These are phyloP conservation scores for Lepraria neglecta DNA, from an alignment of 495 filamentous ascomycete genomes.

Conservation along the genomic window DNA sequence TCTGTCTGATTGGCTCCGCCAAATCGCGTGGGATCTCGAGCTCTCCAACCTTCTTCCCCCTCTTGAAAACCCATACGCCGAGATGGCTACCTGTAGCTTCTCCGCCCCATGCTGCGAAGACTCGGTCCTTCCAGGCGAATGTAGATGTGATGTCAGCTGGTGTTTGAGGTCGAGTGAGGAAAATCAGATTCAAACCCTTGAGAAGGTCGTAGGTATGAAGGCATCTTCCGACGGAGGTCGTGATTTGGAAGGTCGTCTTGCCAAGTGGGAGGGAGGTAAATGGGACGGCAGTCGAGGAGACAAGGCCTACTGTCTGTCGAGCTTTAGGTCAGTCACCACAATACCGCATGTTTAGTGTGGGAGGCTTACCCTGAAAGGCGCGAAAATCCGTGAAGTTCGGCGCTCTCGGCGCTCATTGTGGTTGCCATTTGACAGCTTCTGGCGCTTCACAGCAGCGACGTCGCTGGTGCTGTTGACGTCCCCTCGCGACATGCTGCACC, in stretches of 20 bases:
- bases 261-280: slow-evolving; percentile 84
- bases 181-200: slow-evolving; percentile 81
- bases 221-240: slow-evolving; percentile 80
- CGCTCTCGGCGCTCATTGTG: slow-evolving; percentile 33
- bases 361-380: slow-evolving; percentile 73
- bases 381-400: slow-evolving; percentile 67
- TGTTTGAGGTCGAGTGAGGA: slow-evolving; percentile 83
- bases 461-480: slow-evolving; percentile 34
- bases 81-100: slow-evolving; percentile 40
- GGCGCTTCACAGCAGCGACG: slow-evolving; percentile 57
- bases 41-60: slow-evolving; percentile 78
- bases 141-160: slow-evolving; percentile 80
- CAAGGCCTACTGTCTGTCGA: slow-evolving; percentile 76
- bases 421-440: slow-evolving; percentile 44
- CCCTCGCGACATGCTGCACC: slow-evolving; percentile 13
- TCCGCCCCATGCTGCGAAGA: slow-evolving; percentile 81
- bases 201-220: slow-evolving; percentile 94
- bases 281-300: slow-evolving; percentile 82
- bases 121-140: slow-evolving; percentile 75
- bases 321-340: slow-evolving; percentile 14
- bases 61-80: slow-evolving; percentile 89
- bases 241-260: slow-evolving; percentile 93
- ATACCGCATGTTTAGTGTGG: neutral
- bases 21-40: slow-evolving; percentile 57
- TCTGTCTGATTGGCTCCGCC: slow-evolving; percentile 62